These are phyloP conservation scores for Syzygium malaccense DNA, from an alignment of 441 rosid genomes.

Conservation along the genomic window DNA sequence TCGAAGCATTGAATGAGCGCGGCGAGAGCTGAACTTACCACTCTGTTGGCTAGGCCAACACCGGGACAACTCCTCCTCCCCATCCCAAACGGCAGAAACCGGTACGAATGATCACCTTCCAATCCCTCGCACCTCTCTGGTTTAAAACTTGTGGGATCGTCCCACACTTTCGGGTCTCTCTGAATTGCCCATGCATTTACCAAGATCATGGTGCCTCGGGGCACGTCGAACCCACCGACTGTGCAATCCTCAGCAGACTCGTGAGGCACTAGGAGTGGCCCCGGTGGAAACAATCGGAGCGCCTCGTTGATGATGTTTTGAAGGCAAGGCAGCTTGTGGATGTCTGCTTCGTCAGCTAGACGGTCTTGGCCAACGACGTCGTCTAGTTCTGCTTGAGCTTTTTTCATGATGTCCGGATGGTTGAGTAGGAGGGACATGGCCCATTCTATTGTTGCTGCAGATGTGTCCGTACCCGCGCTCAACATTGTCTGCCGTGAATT, in stretches of 20 bases:
- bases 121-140: constrained; percentile 8
- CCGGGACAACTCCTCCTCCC: constrained; percentile 26
- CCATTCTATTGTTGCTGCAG: constrained; percentile 2
- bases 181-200: constrained; percentile 17
- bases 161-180: constrained; percentile 13
- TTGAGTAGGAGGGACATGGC: constrained; percentile 12
- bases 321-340: not conserved
- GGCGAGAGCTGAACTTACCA: constrained; percentile 9
- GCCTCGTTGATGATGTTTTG: constrained; percentile 10
- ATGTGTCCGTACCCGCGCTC: constrained; percentile 1
- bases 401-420: not conserved
- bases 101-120: not conserved
- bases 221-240: not conserved
- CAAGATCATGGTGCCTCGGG: constrained; percentile 7
- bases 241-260: constrained; percentile 5
- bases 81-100: constrained; percentile 24
- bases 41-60: constrained; percentile 13
- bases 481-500: not conserved
- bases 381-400: not conserved
- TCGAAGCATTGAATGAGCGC: constrained; percentile 24
- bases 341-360: not conserved
- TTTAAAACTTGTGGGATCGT: constrained; percentile 5
- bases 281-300: constrained; percentile 3
- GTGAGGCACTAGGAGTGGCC: constrained; percentile 13
- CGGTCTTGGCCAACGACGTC: not conserved